These are phyloP conservation scores for Discostella stelligera DNA, from an alignment of 352 stramenopile genomes.

Conservation along the genomic window DNA sequence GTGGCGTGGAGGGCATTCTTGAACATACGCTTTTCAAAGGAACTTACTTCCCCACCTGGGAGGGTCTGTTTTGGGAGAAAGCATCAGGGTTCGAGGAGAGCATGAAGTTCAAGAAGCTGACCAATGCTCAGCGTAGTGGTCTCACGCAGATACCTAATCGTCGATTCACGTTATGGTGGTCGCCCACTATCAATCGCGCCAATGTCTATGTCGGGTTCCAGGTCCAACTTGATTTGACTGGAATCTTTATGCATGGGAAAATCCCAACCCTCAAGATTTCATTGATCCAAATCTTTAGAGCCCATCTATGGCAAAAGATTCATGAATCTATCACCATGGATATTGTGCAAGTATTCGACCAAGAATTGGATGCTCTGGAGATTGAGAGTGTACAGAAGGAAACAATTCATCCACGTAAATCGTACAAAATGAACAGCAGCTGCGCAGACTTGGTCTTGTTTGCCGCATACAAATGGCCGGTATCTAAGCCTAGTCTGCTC, in stretches of 20 bases:
- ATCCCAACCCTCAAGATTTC: conserved; percentile 99
- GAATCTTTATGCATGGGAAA: conserved; percentile 99
- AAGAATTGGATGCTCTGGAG: conserved; percentile 98
- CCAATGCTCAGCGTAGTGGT: conserved; percentile 98
- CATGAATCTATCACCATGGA: conserved; percentile 99
- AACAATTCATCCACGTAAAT: conserved; percentile 99
- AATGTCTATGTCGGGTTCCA: conserved; percentile 99
- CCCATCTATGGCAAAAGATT: conserved; percentile 99
- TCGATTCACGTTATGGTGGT: conserved; percentile 99
- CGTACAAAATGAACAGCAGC: conserved; percentile 99
- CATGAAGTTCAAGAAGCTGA: conserved; percentile 97
- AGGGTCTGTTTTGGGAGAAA: conserved; percentile 99
- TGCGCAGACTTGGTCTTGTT: conserved; percentile 99
- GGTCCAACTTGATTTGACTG: conserved; percentile 99
- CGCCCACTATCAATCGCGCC: conserved; percentile 98
- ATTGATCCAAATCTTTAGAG: conserved; percentile 88
- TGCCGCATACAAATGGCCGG: conserved; percentile 97
- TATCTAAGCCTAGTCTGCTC: conserved; percentile 89
- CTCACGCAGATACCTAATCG: conserved; percentile 99
- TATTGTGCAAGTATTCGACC: conserved; percentile 97
- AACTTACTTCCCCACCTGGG: conserved; percentile 99
- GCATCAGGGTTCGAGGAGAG: conserved; percentile 90
- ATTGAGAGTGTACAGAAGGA: conserved; percentile 99
- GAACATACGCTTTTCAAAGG: conserved; percentile 99
- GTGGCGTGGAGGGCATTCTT: conserved; percentile 98